A percentile compares a stretch with the other conserved stretches of the same genome.
phyloP scores from a whole-genome alignment of 371 early-diverging fungal genomes.

The Mucor sp. region DNA sequence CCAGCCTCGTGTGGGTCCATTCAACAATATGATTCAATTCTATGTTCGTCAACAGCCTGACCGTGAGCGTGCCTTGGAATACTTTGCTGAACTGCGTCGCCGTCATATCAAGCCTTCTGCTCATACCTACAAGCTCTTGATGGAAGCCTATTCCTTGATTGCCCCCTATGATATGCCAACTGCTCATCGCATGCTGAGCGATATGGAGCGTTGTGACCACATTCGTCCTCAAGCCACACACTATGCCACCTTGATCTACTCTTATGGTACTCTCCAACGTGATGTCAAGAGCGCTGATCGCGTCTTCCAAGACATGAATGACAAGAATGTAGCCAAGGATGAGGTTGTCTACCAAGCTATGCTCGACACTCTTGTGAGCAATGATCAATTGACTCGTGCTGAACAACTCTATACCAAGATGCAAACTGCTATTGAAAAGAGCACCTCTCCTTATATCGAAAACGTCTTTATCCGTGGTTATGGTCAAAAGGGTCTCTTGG shows the following conservation, averaged over 20 bases:
- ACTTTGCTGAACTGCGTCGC: constrained; percentile 52
- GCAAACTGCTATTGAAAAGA: constrained; percentile 24
- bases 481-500: constrained; percentile 47
- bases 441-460: constrained; percentile 64
- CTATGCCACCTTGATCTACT: constrained; percentile 62
- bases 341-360: constrained; percentile 64
- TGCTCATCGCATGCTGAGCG: constrained; percentile 56
- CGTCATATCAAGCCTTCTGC: constrained; percentile 58
- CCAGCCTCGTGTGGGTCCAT: constrained; percentile 59
- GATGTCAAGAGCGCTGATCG: constrained; percentile 56
- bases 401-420: constrained; percentile 36
- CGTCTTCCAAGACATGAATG: constrained; percentile 55
- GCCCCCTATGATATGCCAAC: constrained; percentile 65
- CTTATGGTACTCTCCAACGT: constrained; percentile 60
- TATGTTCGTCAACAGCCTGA: constrained; percentile 64
- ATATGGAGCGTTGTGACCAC: constrained; percentile 50
- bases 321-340: constrained; percentile 43
- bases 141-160: constrained; percentile 62
- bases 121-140: constrained; percentile 65
- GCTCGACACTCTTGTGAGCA: constrained; percentile 58
- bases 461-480: constrained; percentile 66
- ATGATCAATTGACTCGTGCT: constrained; percentile 46
- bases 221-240: constrained; percentile 58
- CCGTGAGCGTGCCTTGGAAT: constrained; percentile 55
- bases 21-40: constrained; percentile 70